These are phyloP conservation scores for Graphium sp. DNA, from an alignment of 2,329 filamentous ascomycete species.

Conservation along the genomic window DNA sequence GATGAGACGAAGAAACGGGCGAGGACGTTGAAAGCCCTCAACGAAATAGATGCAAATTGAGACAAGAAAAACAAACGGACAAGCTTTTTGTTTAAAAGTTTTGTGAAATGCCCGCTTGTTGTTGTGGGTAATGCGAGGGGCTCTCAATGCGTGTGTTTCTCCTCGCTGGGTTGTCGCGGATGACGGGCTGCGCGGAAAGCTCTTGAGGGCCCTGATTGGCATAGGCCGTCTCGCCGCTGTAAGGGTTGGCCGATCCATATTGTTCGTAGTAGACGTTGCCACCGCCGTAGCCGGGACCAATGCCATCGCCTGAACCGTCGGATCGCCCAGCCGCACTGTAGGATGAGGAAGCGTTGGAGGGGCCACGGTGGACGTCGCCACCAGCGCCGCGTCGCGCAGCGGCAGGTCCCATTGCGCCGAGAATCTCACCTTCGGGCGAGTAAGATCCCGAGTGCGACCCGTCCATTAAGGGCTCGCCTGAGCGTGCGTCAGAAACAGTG, in stretches of 20 bases:
- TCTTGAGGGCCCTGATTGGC: constrained; percentile 23
- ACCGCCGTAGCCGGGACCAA: constrained; percentile 31
- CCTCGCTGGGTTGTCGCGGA: constrained; percentile 80
- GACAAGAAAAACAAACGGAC: constrained; percentile 1
- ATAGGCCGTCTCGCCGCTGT: constrained; percentile 28
- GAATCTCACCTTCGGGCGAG: constrained; percentile 61
- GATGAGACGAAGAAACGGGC: no score
- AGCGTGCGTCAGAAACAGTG: constrained; percentile 50
- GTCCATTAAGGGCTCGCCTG: constrained; percentile 46
- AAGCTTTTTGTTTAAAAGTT: constrained; percentile 73
- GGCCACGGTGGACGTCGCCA: constrained; percentile 65
- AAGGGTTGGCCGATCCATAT: constrained; percentile 39
- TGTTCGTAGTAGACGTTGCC: constrained; percentile 39
- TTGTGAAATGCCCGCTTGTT: constrained; percentile 88
- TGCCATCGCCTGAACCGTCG: constrained; percentile 40
- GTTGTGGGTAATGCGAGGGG: constrained; percentile 73
- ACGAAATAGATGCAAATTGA: no score
- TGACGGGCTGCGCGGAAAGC: constrained; percentile 53
- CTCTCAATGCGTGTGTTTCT: constrained; percentile 93
- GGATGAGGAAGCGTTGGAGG: constrained; percentile 89
- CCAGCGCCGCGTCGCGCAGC: constrained; percentile 42
- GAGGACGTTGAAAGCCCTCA: no score
- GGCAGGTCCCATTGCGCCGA: constrained; percentile 65
- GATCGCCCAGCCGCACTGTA: constrained; percentile 76
- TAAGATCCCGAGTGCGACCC: constrained; percentile 20